Conservation (phyloP, 495 filamentous ascomycete species). For the Usnea hakonensis region DNA sequence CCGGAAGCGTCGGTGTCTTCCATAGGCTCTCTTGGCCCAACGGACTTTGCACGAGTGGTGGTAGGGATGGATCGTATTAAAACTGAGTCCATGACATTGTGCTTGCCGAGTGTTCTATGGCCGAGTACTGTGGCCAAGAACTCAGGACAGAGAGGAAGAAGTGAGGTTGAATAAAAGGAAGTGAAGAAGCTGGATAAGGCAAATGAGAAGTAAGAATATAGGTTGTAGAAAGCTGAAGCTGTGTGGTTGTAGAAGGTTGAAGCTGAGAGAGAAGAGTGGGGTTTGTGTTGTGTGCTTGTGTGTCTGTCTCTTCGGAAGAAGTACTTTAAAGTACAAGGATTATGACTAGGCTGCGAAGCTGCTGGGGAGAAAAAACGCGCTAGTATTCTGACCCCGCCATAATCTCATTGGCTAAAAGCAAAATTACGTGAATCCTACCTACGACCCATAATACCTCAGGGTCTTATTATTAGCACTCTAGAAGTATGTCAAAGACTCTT, state of each 20-base stretch:
- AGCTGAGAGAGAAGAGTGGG: background rate
- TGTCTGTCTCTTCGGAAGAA: no score
- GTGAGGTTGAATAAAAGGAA: background rate
- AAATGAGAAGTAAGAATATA: background rate
- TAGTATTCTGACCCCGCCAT: no score
- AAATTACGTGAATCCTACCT: no score
- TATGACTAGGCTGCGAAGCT: no score
- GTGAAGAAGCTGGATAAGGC: background rate
- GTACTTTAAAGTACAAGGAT: no score
- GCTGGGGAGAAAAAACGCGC: no score
- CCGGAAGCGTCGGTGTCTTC: conserved; percentile 48
- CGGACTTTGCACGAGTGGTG: conserved; percentile 25
- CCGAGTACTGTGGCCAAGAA: conserved; percentile 7
- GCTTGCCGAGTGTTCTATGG: conserved; percentile 11
- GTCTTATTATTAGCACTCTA: no score
- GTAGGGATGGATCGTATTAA: conserved; percentile 20
- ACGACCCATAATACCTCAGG: no score
- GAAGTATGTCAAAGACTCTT: no score
- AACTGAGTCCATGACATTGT: conserved; percentile 32
- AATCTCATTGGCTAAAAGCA: no score
- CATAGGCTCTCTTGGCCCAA: conserved; percentile 41
- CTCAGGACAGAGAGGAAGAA: conserved; percentile 1
- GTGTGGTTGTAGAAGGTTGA: background rate
- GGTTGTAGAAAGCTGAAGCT: background rate
- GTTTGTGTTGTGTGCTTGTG: background rate